Evolutionary conservation across 2,329 filamentous ascomycete species (phyloP).

Genomic region (Cercospora janseana): DNA sequence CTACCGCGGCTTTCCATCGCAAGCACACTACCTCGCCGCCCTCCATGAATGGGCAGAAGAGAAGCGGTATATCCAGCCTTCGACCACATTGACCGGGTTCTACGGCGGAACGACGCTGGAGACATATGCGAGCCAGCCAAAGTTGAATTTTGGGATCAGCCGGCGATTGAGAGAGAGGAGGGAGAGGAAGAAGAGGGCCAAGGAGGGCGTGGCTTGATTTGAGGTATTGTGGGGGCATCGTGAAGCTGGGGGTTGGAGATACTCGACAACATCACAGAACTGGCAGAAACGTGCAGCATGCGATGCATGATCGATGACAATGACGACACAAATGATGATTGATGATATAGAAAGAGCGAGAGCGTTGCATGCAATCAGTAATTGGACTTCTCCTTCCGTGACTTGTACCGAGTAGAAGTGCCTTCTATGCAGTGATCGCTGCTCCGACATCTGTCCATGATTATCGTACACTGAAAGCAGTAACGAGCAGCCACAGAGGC

Average conservation of each 20-base stretch:
- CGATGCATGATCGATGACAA: too few species aligned
- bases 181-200: conserved; percentile 21
- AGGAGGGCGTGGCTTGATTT: background rate
- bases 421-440: background rate
- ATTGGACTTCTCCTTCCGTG: background rate
- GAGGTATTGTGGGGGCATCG: too few species aligned
- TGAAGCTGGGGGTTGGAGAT: background rate
- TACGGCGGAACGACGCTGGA: conserved; percentile 34
- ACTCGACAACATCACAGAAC: too few species aligned
- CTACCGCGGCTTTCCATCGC: conserved; percentile 34
- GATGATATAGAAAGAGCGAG: background rate
- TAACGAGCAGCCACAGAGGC: conserved; percentile 17
- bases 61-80: conserved; percentile 31
- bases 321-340: too few species aligned
- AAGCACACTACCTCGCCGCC: conserved; percentile 32
- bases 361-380: background rate
- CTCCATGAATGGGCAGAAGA: conserved; percentile 34
- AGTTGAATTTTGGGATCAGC: conserved; percentile 27
- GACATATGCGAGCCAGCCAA: conserved; percentile 27
- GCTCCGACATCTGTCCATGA: background rate
- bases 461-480: conserved; percentile 22
- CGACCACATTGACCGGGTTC: conserved; percentile 30
- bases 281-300: too few species aligned
- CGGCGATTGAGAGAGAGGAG: conserved; percentile 27
- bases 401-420: conserved; percentile 5